These are phyloP conservation scores for Botrytis galanthina DNA, from an alignment of 2,329 filamentous ascomycete genomes.

Conservation along the genomic window DNA sequence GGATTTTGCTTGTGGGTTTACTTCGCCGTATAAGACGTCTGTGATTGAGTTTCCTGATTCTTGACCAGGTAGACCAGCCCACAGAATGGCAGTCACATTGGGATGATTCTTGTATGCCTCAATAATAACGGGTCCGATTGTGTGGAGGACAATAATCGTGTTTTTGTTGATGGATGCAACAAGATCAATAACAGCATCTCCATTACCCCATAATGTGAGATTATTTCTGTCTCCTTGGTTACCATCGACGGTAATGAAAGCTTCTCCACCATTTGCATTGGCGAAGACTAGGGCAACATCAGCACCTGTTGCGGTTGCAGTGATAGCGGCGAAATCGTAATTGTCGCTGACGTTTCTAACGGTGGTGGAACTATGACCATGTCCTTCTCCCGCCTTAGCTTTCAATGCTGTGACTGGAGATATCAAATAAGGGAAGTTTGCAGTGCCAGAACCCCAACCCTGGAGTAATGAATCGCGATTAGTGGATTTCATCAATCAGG, in stretches of 20 bases:
- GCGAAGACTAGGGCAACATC: constrained; percentile 82
- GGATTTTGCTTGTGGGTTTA: constrained; percentile 72
- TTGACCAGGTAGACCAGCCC: constrained; percentile 81
- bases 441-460: constrained; percentile 75
- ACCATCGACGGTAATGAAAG: constrained; percentile 75
- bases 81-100: constrained; percentile 81
- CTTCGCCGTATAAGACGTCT: constrained; percentile 76
- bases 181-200: constrained; percentile 75
- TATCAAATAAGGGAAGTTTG: constrained; percentile 73
- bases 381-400: constrained; percentile 58
- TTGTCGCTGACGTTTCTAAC: constrained; percentile 68
- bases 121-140: constrained; percentile 74
- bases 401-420: constrained; percentile 71
- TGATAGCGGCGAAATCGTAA: constrained; percentile 50
- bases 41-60: constrained; percentile 77
- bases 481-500: constrained; percentile 54
- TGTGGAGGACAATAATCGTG: constrained; percentile 89
- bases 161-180: constrained; percentile 78
- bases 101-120: constrained; percentile 70
- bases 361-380: constrained; percentile 52
- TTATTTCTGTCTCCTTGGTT: constrained; percentile 91
- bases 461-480: constrained; percentile 42
- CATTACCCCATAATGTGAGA: constrained; percentile 82
- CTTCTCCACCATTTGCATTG: constrained; percentile 82
- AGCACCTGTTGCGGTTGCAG: constrained; percentile 63